Evolutionary conservation across 2,329 filamentous ascomycete genomes (phyloP).

Genomic region (Aspergillus quadrilineatus): DNA sequence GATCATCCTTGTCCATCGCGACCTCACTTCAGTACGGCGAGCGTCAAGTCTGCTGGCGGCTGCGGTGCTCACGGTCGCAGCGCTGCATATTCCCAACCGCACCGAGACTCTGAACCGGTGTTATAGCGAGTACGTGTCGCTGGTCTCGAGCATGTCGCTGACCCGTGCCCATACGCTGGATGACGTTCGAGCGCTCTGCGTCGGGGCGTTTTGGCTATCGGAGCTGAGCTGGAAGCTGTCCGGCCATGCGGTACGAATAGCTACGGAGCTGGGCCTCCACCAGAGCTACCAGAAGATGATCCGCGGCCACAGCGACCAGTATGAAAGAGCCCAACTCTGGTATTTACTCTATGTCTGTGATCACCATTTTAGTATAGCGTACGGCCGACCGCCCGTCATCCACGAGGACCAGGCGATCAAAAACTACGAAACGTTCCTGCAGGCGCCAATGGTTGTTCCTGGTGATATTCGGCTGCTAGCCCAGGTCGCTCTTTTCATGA

Average conservation of each 20-base stretch:
- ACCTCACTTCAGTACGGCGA: conserved; percentile 46
- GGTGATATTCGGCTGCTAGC: conserved; percentile 51
- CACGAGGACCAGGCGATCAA: not conserved
- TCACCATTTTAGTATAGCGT: conserved; percentile 39
- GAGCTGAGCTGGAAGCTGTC: conserved; percentile 38
- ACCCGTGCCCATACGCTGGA: conserved; percentile 50
- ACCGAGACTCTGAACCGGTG: conserved; percentile 49
- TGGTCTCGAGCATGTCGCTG: conserved; percentile 54
- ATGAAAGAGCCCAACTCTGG: conserved; percentile 29
- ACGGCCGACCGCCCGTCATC: conserved; percentile 35
- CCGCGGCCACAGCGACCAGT: conserved; percentile 22
- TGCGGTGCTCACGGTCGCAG: conserved; percentile 52
- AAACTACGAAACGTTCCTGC: not conserved
- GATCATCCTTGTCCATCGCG: conserved; percentile 29
- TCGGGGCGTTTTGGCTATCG: conserved; percentile 51
- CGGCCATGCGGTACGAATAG: conserved; percentile 22
- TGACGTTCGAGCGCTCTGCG: conserved; percentile 48
- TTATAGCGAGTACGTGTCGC: conserved; percentile 51
- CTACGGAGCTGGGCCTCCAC: conserved; percentile 26
- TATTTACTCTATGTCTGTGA: conserved; percentile 41
- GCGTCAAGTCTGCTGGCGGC: conserved; percentile 52
- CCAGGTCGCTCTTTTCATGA: conserved; percentile 53
- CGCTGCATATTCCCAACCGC: conserved; percentile 51
- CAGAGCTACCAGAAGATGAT: conserved; percentile 25
- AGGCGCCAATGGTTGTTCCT: conserved; percentile 42